Base-by-base conservation (phyloP, 1,284 basidiomycete species). In the Wolfiporia cocos region DNA sequence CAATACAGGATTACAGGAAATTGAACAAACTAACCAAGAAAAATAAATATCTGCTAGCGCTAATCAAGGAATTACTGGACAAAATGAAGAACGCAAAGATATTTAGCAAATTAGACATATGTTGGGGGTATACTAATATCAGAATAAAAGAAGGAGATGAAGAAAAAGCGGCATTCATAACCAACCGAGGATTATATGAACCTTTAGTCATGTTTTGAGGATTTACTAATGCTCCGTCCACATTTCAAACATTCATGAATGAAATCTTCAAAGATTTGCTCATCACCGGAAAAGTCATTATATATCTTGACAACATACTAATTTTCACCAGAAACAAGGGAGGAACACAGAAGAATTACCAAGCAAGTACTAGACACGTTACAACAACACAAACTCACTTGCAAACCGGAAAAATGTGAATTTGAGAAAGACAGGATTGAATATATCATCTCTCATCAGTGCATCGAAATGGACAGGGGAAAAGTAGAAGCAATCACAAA, bases 321-420 rank as follows among this genome's bases (percentile, higher is more conserved):
- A 49, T 57, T 21, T 56, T 50, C 36, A 47, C 49, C n/a, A 0
- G 12, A 43, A 2, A 43, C 37, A 6, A 17, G 40, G 5, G 46
- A 51, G 19, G 33, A 45, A 31, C 51, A 53, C 39, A 26, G 30
- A 5, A 3, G 36, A 4, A 49, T 59, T 19, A 51, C 61, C 1
- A 7, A 35, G 15, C 24, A 50, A 34, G 66, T 73, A 2, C 47
- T 72, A 0, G 19, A 58, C 15, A 34, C 50, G 2, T 54, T 73
- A 1, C 32, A 52, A 0, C 39, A 61, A 9, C 35, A 61, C 4
- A 26, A 54, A 0, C 56, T 71, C 0, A 56, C 43, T 21, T 37
- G 58, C 1, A 66, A 69, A 37, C 35, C 53, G 0, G 49, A 59
- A 15, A 71, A 71, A 39, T 71, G 67, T 29, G 37, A 53, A 0